Evolutionary conservation across 2,329 filamentous ascomycete genomes (phyloP), one percentile per base, ranked within the genome.

Genomic region (Alternaria sp.): DNA sequence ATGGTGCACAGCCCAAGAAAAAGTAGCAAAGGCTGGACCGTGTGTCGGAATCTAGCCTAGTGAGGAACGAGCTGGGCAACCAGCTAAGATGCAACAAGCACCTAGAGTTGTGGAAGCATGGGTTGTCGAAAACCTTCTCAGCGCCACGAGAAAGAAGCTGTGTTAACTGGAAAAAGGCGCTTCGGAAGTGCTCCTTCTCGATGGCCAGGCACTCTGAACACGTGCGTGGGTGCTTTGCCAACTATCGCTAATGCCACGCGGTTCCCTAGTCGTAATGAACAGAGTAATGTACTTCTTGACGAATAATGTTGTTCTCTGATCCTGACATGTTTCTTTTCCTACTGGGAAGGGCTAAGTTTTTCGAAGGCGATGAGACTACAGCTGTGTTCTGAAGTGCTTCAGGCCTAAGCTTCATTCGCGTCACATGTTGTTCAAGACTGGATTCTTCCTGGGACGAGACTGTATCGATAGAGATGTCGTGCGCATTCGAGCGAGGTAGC

Each of bases 321-420:
- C 18, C 20, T 32, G 18, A 16, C 4, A 14, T 11, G 9, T 34
- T 28, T 20, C 10, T n/a, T 9, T 20, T 28, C 28, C 5, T 18
- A 5, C 28, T 20, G 12, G 18, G 6, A 1, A 11, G n/a, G 30
- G 14, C n/a, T 18, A 22, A 22, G 40, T 34, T 30, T 30, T 30
- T 34, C 20, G 51, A 20, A 22, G 25, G 18, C 4, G 51, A 54
- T 10, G 51, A 54, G 18, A 45, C 27, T 14, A 16, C 14, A 18
- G 51, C 51, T 30, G 40, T 54, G 18, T 54, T 54, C 25, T 18
- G 40, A 4, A 54, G n/a, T 28, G 18, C 3, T 44, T 54, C 51
- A 27, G 51, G 40, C 27, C 51, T 54, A 16, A 44, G 8, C 27
- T 4, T 54, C 40, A 54, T 32, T 18, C 20, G 36, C 40, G 4